Conservation (phyloP, 768 basidiomycete genomes). For the Gloeostereum incarnatum region DNA sequence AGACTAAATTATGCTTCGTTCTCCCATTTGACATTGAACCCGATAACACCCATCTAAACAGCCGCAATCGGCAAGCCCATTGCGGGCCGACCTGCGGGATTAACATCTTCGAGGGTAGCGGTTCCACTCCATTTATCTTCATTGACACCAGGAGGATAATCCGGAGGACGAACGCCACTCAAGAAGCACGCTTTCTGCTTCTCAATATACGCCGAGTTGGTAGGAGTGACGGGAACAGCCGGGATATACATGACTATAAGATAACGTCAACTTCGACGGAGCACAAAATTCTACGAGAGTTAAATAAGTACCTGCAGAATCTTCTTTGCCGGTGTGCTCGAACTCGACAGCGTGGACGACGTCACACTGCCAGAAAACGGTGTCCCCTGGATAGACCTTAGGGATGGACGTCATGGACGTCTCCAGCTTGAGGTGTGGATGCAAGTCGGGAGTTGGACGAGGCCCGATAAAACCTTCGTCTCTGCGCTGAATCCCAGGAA, state of each 20-base stretch:
- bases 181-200: conserved; percentile 58
- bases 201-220: conserved; percentile 51
- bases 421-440: conserved; percentile 60
- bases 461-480: conserved; percentile 34
- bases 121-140: conserved; percentile 27
- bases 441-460: conserved; percentile 40
- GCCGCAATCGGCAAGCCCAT: conserved; percentile 27
- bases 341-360: conserved; percentile 39
- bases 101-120: conserved; percentile 24
- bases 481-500: conserved; percentile 35
- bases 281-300: background rate
- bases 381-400: conserved; percentile 65
- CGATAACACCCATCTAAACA: too few relatives aligned
- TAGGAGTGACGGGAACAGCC: conserved; percentile 55
- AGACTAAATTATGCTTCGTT: too few relatives aligned
- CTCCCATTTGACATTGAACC: too few relatives aligned
- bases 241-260: conserved; percentile 69
- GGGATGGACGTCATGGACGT: conserved; percentile 65
- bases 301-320: conserved; percentile 41
- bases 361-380: conserved; percentile 72
- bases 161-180: conserved; percentile 53
- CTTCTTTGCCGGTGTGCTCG: conserved; percentile 42
- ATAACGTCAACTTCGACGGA: background rate
- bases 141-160: conserved; percentile 45
- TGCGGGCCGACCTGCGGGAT: conserved; percentile 24